Conservation (phyloP, 306 rosid species). For the Morella rubra region DNA sequence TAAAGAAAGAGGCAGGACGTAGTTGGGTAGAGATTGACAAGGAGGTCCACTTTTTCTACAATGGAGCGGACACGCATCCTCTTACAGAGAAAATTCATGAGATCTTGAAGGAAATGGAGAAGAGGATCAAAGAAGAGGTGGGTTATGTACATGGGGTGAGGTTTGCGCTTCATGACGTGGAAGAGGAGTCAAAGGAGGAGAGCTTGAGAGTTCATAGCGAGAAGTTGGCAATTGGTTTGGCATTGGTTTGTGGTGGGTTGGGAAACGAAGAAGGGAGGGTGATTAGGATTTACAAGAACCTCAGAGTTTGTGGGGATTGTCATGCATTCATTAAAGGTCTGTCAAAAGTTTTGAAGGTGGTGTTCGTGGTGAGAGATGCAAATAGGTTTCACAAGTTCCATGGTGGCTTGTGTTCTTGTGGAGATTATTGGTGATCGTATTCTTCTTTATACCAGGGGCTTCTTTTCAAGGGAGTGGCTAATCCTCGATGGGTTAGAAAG, state of each 20-base stretch:
- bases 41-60: conserved; percentile 57
- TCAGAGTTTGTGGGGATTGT: conserved; percentile 63
- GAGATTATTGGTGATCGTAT: conserved; percentile 55
- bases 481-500: too few species aligned
- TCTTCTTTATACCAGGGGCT: neutral
- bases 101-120: conserved; percentile 53
- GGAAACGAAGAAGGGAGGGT: conserved; percentile 30
- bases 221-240: conserved; percentile 69
- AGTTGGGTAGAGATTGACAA: conserved; percentile 71
- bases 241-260: conserved; percentile 40
- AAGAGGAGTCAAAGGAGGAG: conserved; percentile 62
- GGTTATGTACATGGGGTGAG: conserved; percentile 47
- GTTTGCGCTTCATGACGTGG: conserved; percentile 60
- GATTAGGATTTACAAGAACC: conserved; percentile 57
- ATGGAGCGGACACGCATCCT: conserved; percentile 50
- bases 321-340: conserved; percentile 55
- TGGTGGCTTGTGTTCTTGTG: conserved; percentile 55
- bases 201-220: conserved; percentile 66
- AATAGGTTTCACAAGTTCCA: conserved; percentile 64
- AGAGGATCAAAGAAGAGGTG: conserved; percentile 46
- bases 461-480: neutral
- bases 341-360: conserved; percentile 48
- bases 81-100: conserved; percentile 47
- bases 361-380: conserved; percentile 57
- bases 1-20: conserved; percentile 62